A percentile compares a stretch with the other conserved stretches of the same genome.
Conservation (phyloP, 2,329 filamentous ascomycete species). For the Zymoseptoria passerinii region DNA sequence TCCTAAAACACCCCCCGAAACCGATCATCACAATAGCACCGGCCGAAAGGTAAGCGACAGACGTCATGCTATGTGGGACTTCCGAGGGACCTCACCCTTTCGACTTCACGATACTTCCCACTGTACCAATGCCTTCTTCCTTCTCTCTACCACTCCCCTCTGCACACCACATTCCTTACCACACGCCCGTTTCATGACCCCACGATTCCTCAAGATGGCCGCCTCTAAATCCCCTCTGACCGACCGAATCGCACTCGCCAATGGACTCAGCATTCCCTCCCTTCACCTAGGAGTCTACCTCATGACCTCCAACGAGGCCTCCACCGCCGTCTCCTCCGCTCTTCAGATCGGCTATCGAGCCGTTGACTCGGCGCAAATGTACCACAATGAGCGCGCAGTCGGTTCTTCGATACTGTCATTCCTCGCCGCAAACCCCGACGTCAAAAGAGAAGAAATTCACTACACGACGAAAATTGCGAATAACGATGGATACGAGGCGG, state of each 20-base stretch:
- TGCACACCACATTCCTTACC: background rate
- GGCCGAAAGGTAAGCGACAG: background rate
- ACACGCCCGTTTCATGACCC: background rate
- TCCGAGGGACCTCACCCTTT: background rate
- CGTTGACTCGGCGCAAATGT: slow-evolving; percentile 57
- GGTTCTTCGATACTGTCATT: slow-evolving; percentile 51
- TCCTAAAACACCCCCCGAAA: background rate
- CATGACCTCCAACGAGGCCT: slow-evolving; percentile 55
- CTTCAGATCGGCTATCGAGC: slow-evolving; percentile 40
- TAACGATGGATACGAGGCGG: slow-evolving; percentile 59
- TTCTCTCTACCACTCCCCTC: background rate
- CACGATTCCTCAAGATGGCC: slow-evolving; percentile 13
- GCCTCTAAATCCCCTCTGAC: slow-evolving; percentile 30
- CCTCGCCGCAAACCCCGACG: slow-evolving; percentile 22
- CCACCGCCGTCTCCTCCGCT: slow-evolving; percentile 41
- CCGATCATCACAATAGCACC: background rate
- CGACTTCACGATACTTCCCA: background rate
- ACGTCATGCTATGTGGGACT: background rate
- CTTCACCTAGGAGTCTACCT: slow-evolving; percentile 69
- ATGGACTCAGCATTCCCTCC: slow-evolving; percentile 59
- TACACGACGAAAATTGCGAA: slow-evolving; percentile 72
- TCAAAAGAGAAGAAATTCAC: slow-evolving; percentile 63
- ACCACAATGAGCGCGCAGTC: slow-evolving; percentile 62
- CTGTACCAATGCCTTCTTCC: background rate
- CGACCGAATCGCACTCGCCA: slow-evolving; percentile 47